Evolutionary conservation across 768 basidiomycete genomes (phyloP).

Genomic region (Xerocomus brunneocitrinus): DNA sequence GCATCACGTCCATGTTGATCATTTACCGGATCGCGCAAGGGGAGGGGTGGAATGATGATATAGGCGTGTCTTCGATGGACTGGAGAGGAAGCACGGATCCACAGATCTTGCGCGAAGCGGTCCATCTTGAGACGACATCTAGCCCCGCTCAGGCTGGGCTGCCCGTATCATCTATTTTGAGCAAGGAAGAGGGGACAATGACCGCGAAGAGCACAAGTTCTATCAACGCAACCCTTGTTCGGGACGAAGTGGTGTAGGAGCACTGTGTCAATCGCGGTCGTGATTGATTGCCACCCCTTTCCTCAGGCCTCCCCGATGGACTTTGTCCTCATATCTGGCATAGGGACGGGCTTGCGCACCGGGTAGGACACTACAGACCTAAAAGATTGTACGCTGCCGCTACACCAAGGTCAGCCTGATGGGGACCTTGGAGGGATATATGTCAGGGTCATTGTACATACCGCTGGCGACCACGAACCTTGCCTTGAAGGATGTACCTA

Average conservation of each 20-base stretch:
- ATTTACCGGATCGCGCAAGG: conserved; percentile 20
- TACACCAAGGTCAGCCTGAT: neutral
- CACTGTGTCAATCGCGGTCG: neutral
- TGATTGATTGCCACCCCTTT: neutral
- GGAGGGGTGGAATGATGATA: conserved; percentile 10
- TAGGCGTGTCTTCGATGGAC: conserved; percentile 7
- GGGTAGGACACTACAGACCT: neutral
- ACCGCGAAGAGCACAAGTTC: neutral
- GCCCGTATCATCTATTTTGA: neutral
- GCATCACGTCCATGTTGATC: conserved; percentile 17
- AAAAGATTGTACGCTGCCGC: too few species aligned
- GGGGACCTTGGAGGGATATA: neutral
- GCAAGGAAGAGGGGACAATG: conserved; percentile 2
- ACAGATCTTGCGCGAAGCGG: neutral
- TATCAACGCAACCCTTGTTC: neutral
- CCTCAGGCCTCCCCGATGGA: neutral
- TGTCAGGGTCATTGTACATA: too few species aligned
- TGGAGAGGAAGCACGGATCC: conserved; percentile 12
- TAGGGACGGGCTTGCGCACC: neutral
- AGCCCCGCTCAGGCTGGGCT: neutral
- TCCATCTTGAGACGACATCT: neutral
- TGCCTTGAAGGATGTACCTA: too few species aligned
- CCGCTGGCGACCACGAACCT: too few species aligned
- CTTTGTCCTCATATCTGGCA: neutral
- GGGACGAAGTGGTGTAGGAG: neutral